Conservation (phyloP, 495 filamentous ascomycete species). For the Acidiella bohemica region DNA sequence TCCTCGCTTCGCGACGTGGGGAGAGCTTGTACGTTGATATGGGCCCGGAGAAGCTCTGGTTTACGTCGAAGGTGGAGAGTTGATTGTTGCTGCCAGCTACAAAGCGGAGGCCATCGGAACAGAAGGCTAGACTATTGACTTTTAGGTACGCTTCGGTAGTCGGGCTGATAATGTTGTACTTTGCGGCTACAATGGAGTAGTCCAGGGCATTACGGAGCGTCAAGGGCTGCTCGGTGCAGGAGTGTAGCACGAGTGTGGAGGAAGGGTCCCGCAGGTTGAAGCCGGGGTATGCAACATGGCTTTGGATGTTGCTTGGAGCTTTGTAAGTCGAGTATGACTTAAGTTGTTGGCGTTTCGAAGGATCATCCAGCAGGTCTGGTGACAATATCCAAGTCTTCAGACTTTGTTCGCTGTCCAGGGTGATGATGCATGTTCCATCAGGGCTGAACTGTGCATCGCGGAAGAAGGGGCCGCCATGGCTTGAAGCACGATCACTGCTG, state of each 20-base stretch:
- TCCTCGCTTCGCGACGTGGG: conserved; percentile 49
- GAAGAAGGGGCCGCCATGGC: conserved; percentile 13
- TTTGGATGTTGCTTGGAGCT: conserved; percentile 56
- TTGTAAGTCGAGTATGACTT: conserved; percentile 45
- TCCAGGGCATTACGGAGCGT: conserved; percentile 49
- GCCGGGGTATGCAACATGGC: conserved; percentile 57
- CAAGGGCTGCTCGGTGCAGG: conserved; percentile 59
- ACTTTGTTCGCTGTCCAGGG: conserved; percentile 53
- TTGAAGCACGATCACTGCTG: background rate
- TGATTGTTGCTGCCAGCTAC: conserved; percentile 61
- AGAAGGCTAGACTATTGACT: conserved; percentile 62
- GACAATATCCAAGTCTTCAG: conserved; percentile 65
- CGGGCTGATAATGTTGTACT: conserved; percentile 57
- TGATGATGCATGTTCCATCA: conserved; percentile 71
- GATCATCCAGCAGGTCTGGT: conserved; percentile 47
- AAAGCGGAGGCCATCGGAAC: conserved; percentile 44
- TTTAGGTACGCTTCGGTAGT: conserved; percentile 69
- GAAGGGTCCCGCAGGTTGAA: conserved; percentile 51
- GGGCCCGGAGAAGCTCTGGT: conserved; percentile 50
- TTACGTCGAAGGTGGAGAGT: conserved; percentile 67
- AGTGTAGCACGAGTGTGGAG: conserved; percentile 56
- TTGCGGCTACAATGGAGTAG: conserved; percentile 31
- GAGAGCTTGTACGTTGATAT: conserved; percentile 53
- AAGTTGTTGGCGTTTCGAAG: conserved; percentile 35
- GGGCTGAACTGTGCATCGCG: conserved; percentile 28